Conservation (phyloP, 306 rosid species). For the Myrica gale region DNA sequence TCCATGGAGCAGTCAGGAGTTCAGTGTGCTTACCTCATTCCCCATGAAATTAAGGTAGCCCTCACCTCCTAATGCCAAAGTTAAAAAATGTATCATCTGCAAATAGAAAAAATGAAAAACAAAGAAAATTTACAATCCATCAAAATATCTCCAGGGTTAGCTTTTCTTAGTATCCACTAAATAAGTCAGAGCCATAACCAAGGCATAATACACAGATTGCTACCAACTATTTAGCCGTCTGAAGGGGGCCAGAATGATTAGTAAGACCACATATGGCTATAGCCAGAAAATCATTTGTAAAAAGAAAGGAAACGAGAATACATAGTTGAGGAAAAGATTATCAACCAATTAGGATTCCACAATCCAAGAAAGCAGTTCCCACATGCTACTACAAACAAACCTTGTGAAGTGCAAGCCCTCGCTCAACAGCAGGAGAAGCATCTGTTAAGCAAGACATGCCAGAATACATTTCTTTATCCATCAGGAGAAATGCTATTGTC, state of each 20-base stretch:
- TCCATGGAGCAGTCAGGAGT: conserved; percentile 25
- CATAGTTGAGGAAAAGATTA: not conserved
- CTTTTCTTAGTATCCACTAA: conserved; percentile 20
- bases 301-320: not conserved
- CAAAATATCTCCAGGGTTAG: not conserved
- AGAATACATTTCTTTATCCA: conserved; percentile 91
- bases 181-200: conserved; percentile 1
- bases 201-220: not conserved
- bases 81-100: conserved; percentile 93
- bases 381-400: conserved; percentile 37
- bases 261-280: not conserved
- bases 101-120: conserved; percentile 28
- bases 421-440: conserved; percentile 69
- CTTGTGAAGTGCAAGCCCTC: conserved; percentile 97
- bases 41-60: conserved; percentile 99
- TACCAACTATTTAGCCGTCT: not conserved
- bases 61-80: conserved; percentile 96
- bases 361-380: conserved; percentile 1
- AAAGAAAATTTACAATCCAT: conserved; percentile 13
- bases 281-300: not conserved
- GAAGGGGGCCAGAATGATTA: not conserved
- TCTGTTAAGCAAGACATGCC: conserved; percentile 86
- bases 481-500: conserved; percentile 74
- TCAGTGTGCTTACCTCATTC: conserved; percentile 69
- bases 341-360: conserved; percentile 2